phyloP scores from a whole-genome alignment of 108 stramenopile species.

The Conticribra weissflogii region DNA sequence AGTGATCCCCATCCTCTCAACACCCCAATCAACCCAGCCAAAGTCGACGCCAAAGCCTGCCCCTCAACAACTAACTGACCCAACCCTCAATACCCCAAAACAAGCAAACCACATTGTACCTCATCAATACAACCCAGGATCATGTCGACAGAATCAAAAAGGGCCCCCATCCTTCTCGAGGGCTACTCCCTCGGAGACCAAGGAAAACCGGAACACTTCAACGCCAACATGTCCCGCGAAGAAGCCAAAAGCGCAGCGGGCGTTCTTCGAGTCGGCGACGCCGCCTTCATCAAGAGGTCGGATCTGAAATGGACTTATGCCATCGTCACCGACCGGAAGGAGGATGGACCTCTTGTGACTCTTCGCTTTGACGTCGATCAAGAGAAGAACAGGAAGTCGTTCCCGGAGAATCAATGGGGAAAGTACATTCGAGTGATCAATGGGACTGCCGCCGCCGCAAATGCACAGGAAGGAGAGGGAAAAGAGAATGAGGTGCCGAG shows the following conservation, averaged over 20 bases:
- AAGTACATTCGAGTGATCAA: slow-evolving; percentile 46
- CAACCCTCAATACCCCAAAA: too few relatives aligned
- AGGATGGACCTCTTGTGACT: background rate
- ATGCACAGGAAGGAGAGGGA: background rate
- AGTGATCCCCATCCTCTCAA: too few relatives aligned
- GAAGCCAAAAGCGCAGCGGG: slow-evolving; percentile 25
- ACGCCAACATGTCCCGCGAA: slow-evolving; percentile 31
- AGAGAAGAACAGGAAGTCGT: slow-evolving; percentile 41
- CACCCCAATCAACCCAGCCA: too few relatives aligned
- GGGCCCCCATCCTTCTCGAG: slow-evolving; percentile 8
- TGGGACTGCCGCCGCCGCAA: slow-evolving; percentile 2
- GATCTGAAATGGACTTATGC: slow-evolving; percentile 51
- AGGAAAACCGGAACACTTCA: slow-evolving; percentile 38
- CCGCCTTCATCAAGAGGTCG: slow-evolving; percentile 49
- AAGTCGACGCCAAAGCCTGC: too few relatives aligned
- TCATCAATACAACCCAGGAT: too few relatives aligned
- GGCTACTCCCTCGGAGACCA: slow-evolving; percentile 32
- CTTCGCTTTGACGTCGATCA: slow-evolving; percentile 44
- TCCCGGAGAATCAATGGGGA: slow-evolving; percentile 46
- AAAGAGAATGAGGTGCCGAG: background rate
- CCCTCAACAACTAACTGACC: too few relatives aligned
- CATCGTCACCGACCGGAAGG: slow-evolving; percentile 26
- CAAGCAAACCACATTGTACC: too few relatives aligned
- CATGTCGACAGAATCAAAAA: slow-evolving; percentile 1
- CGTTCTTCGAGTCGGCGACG: slow-evolving; percentile 25